Evolutionary conservation across 352 stramenopile species (phyloP).

Genomic region (Globisporangium emineosum): DNA sequence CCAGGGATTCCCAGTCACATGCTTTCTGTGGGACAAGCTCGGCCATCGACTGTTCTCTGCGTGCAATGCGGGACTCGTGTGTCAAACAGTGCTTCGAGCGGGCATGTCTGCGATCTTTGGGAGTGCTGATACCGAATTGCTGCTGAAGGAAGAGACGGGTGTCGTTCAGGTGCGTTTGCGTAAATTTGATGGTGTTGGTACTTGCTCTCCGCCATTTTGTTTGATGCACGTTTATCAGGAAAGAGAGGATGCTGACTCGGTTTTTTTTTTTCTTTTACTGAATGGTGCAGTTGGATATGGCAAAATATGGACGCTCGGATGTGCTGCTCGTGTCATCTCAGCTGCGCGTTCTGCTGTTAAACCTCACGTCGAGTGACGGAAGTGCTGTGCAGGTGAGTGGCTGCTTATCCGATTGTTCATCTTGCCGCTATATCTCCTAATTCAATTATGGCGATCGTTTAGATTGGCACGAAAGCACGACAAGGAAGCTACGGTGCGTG

Average conservation of each 20-base stretch:
- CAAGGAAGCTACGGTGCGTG: constrained; percentile 82
- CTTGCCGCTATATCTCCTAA: neutral
- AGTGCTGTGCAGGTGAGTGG: constrained; percentile 55
- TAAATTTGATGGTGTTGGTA: neutral
- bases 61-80: constrained; percentile 76
- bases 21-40: constrained; percentile 75
- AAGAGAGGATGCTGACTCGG: neutral
- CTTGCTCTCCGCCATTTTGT: neutral
- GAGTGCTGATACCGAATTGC: constrained; percentile 72
- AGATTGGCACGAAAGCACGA: constrained; percentile 80
- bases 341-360: constrained; percentile 72
- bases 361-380: constrained; percentile 62
- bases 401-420: neutral
- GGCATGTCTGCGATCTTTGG: constrained; percentile 85
- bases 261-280: neutral
- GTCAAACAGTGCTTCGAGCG: constrained; percentile 69
- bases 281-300: constrained; percentile 49
- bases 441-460: neutral
- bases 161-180: constrained; percentile 64
- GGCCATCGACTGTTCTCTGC: constrained; percentile 76
- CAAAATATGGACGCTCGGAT: constrained; percentile 45
- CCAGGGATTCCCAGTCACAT: constrained; percentile 73
- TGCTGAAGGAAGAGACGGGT: constrained; percentile 84
- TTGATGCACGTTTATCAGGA: neutral
- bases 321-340: constrained; percentile 86